Evolutionary conservation across 352 stramenopile species (phyloP), one percentile per base, ranked within the genome.

Genomic region (Blastocystis sp.): DNA sequence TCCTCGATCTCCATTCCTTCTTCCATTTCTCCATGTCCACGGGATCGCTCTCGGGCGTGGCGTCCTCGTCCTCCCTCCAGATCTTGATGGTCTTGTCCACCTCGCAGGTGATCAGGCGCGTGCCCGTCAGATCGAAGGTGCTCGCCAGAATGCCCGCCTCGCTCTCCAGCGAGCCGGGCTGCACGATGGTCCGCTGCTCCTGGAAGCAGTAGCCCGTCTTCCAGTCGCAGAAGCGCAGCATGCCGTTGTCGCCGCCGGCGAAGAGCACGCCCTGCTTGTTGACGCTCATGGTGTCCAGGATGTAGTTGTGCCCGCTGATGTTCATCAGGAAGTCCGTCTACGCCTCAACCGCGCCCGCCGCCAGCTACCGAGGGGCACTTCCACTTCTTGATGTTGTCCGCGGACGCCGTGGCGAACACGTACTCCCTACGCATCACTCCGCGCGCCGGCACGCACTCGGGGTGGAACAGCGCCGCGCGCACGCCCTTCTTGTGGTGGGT

Each of bases 71-170:
- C 62, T 90, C 88, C 21, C 62, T 95, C 96, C 95, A 98, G 88
- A 99, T 96, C 89, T 99, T 99, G 90, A 99, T 98, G 1, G 95
- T 98, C 91, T 99, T 99, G 91, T 99, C 97, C 0, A 96, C 96
- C 90, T 99, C 97, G 81, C 95, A 97, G 21, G 96, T 99, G 89
- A 99, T 97, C 38, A 99, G 93, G 34, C 97, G 93, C 66, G 95
- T 98, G 56, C 97, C 97, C 2, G 96, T 98, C 76, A 96, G 93
- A 93, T 99, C 97, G 89, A 99, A 99, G 2, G 93, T 93, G 4
- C 93, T 94, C 7, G 95, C 94, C 89, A 97, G 98, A 79, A 99
- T 97, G 62, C 95, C 96, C 52, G 97, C 96, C 88, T 99, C 97
- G 59, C 95, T 97, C 89, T 99, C 96, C 59, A 99, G 92, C 65